These are phyloP conservation scores for Fusarium gaditjirri DNA, from an alignment of 2,329 filamentous ascomycete genomes.

Conservation along the genomic window DNA sequence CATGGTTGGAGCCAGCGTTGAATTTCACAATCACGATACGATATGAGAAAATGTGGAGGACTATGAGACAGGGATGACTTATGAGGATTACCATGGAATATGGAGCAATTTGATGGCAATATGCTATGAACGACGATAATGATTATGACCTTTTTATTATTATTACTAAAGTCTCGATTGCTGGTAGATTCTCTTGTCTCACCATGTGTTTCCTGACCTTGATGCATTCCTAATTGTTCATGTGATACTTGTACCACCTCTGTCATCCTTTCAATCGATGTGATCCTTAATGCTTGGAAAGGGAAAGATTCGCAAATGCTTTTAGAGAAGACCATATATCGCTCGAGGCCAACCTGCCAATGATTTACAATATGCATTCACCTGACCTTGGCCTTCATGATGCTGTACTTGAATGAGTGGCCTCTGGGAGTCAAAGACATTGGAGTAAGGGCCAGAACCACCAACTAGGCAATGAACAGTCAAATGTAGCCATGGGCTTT, in stretches of 20 bases:
- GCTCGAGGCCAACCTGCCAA: neutral
- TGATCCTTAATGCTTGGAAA: neutral
- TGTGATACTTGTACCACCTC: slow-evolving; percentile 1
- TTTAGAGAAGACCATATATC: neutral
- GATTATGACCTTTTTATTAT: slow-evolving; percentile 39
- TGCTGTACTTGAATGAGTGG: neutral
- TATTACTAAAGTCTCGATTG: neutral
- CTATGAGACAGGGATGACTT: slow-evolving; percentile 29
- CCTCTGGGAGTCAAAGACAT: neutral
- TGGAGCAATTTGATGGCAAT: slow-evolving; percentile 41
- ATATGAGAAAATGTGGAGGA: slow-evolving; percentile 24
- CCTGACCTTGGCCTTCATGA: neutral
- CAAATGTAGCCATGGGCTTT: neutral
- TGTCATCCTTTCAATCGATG: neutral
- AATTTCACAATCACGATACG: slow-evolving; percentile 27
- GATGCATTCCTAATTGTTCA: neutral
- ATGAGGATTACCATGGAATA: slow-evolving; percentile 29
- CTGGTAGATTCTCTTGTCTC: neutral
- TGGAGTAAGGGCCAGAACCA: neutral
- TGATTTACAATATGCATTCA: neutral
- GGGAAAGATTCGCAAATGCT: neutral
- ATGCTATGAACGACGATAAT: slow-evolving; percentile 42
- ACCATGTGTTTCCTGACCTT: neutral
- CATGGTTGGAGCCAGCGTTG: slow-evolving; percentile 39
- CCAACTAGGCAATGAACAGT: neutral